Evolutionary conservation across 495 filamentous ascomycete genomes (phyloP).

Genomic region (Chaetomium cochliodes): DNA sequence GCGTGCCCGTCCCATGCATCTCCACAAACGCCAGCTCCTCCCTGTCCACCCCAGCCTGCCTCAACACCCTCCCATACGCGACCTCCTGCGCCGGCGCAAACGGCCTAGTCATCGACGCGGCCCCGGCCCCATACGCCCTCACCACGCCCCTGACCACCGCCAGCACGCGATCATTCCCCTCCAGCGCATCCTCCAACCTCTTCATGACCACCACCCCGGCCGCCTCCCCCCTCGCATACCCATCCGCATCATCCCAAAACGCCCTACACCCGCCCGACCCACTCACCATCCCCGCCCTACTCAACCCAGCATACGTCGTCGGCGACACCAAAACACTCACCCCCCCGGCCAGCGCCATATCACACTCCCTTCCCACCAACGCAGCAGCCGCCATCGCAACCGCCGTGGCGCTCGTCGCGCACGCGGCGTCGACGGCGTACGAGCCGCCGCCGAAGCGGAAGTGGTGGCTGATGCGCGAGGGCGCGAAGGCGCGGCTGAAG

Average conservation of each 20-base stretch:
- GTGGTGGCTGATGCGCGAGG: background rate
- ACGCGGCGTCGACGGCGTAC: background rate
- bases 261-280: background rate
- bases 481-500: background rate
- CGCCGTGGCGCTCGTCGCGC: background rate
- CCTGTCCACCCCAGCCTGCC: background rate
- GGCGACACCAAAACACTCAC: background rate
- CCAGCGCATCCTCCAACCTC: conserved; percentile 1
- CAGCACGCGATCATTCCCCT: background rate
- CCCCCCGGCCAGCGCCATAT: background rate
- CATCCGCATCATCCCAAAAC: background rate
- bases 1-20: conserved; percentile 18
- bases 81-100: background rate
- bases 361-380: background rate
- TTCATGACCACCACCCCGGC: background rate
- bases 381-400: background rate
- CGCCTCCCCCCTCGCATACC: background rate
- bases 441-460: background rate
- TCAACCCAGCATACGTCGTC: background rate
- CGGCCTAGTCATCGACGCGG: conserved; percentile 1
- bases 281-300: background rate
- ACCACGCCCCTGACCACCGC: background rate
- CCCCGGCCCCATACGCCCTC: background rate
- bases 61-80: background rate
- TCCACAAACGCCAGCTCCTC: conserved; percentile 4